Evolutionary conservation across 2,329 filamentous ascomycete genomes (phyloP), one percentile per base, ranked within the genome.

Genomic region (Fusarium dlaminii): DNA sequence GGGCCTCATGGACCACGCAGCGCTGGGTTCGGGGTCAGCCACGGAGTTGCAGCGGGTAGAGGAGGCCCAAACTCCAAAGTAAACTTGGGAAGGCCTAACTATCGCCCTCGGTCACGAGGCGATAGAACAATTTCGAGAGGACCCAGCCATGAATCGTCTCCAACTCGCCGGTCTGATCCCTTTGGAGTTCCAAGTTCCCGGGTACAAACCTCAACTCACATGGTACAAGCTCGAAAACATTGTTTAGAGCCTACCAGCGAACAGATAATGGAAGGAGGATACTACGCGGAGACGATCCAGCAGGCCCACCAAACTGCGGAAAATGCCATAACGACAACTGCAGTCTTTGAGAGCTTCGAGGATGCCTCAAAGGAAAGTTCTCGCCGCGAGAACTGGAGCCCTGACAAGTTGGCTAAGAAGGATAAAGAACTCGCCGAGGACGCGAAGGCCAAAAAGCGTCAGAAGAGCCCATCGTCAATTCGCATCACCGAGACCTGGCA

Each of bases 241-340:
- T 22, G 45, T 27, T 42, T 42, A 12, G 59, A 90, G 88, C 27
- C 90, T 88, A 11, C 92, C 88, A 79, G 74, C 82, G 57, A 66
- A 75, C 52, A 79, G 66, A 34, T 93, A 89, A 78, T 78, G 61
- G 68, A 77, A 20, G 34, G n/a, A 5, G 74, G 72, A 0, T 77
- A 74, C 20, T 52, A 63, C 30, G 39, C 63, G 18, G 48, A 64
- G 15, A 52, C 62, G 11, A 34, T 22, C 8, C 45, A 48, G 29
- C 20, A n/a, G 8, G 15, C 5, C 9, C 7, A 40, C 13, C 6
- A 48, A 10, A 18, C 24, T 27, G n/a, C 43, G 22, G 22, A 22
- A 4, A 45, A 39, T 18, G 24, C 24, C 39, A 3, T 42, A 24
- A n/a, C 36, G 9, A 18, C 40, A 13, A 32, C 27, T 17, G 17